phyloP scores from a whole-genome alignment of 352 stramenopile genomes.

The Phytophthora pistaciae region DNA sequence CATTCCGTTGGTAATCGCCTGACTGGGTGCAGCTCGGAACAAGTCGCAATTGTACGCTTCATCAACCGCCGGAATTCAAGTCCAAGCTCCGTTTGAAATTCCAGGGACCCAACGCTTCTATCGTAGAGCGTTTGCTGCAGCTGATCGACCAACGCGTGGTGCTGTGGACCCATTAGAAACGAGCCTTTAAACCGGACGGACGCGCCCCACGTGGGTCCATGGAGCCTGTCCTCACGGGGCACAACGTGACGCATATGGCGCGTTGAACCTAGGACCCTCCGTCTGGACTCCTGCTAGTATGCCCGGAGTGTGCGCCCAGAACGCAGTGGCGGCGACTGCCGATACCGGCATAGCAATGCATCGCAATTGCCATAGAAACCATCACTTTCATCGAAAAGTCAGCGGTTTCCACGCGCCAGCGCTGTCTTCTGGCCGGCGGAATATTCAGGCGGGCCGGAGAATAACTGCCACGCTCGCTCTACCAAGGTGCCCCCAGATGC shows the following conservation, averaged over 20 bases:
- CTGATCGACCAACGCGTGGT: slow-evolving; percentile 9
- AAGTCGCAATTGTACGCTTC: background rate
- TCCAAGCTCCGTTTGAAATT: slow-evolving; percentile 12
- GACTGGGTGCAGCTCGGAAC: background rate
- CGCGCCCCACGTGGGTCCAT: background rate
- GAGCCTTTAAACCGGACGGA: slow-evolving; percentile 12
- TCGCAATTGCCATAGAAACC: slow-evolving; percentile 14
- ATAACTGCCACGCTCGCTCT: slow-evolving; percentile 14
- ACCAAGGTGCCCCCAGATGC: background rate
- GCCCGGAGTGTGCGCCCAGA: slow-evolving; percentile 17
- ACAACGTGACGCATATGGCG: background rate
- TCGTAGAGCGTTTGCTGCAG: slow-evolving; percentile 9
- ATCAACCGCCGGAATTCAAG: slow-evolving; percentile 8
- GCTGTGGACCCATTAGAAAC: slow-evolving; percentile 28
- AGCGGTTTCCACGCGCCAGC: slow-evolving; percentile 30
- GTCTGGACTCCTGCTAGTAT: slow-evolving; percentile 20
- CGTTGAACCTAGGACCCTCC: background rate
- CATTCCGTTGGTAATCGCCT: background rate
- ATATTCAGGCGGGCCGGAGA: slow-evolving; percentile 16
- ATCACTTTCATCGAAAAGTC: slow-evolving; percentile 28
- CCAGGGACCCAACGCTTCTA: slow-evolving; percentile 6
- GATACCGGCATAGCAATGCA: background rate
- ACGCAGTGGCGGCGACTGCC: background rate
- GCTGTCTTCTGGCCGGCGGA: slow-evolving; percentile 17
- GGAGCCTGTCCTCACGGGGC: slow-evolving; percentile 16